Percentiles rank a stretch among this genome's conserved stretches.
Conservation (phyloP, 2,329 filamentous ascomycete species). For the Cladosporium sp. region DNA sequence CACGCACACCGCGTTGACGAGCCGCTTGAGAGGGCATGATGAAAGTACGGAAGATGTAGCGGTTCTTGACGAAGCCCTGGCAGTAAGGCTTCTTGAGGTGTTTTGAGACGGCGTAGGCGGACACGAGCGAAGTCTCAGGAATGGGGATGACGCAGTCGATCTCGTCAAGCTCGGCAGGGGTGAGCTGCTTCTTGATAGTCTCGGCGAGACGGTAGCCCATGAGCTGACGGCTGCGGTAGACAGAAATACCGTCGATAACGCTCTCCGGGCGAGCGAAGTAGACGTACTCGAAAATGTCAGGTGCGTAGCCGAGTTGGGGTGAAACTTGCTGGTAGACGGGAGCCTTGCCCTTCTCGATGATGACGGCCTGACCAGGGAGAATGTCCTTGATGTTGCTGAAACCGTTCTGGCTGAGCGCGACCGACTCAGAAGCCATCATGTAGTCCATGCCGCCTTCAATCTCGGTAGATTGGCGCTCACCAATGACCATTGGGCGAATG, state of each 20-base stretch:
- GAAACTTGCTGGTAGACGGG: conserved; percentile 78
- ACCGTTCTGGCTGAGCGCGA: conserved; percentile 79
- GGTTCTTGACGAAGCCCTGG: conserved; percentile 85
- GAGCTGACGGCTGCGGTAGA: conserved; percentile 78
- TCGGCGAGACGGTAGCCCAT: conserved; percentile 84
- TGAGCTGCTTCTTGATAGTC: conserved; percentile 67
- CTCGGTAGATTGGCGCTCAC: conserved; percentile 59
- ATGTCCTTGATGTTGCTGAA: conserved; percentile 78
- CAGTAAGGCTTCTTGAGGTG: conserved; percentile 74
- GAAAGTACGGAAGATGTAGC: conserved; percentile 85
- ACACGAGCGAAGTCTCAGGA: conserved; percentile 79
- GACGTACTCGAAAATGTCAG: conserved; percentile 85
- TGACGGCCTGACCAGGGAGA: conserved; percentile 79
- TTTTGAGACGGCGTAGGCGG: conserved; percentile 75
- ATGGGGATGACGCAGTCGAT: conserved; percentile 87
- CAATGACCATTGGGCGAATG: conserved; percentile 80
- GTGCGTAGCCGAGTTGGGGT: conserved; percentile 68
- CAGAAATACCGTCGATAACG: conserved; percentile 83
- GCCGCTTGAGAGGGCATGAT: conserved; percentile 82
- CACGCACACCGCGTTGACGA: conserved; percentile 80
- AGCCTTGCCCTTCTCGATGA: conserved; percentile 74
- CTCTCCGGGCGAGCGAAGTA: conserved; percentile 85
- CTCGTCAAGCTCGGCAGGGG: conserved; percentile 68
- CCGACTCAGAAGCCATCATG: conserved; percentile 87
- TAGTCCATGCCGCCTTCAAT: conserved; percentile 68